Base-by-base conservation (phyloP, 2,329 filamentous ascomycete genomes). In the Ceratocystis albifundus region DNA sequence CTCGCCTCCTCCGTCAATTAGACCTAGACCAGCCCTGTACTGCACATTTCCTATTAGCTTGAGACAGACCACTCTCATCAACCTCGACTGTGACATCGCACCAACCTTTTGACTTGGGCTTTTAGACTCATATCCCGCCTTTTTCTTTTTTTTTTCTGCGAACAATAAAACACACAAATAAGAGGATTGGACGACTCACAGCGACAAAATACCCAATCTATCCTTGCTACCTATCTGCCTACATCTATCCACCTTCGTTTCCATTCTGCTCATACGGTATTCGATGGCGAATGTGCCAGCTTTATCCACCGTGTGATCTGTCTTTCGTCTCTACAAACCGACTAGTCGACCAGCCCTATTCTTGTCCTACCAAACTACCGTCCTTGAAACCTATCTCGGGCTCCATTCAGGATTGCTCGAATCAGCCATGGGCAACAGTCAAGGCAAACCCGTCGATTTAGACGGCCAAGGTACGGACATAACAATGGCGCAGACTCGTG, bases 401-500 rank as follows among this genome's bases (percentile, higher is more conserved):
- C 32, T 30, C 28, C 7, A 28, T 20, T 46, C n/a, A 64, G n/a
- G 15, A 61, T 41, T 36, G 32, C 55, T 28, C 25, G 25, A 5
- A 10, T 25, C 20, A 53, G 61, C 62, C 36, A 67, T 97, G 93
- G 93, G 93, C 75, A 96, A 97, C 79, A 88, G 87, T 75, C 91
- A 93, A 78, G 92, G 92, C 77, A 96, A 96, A 77, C 90, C 89
- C 77, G 85, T 96, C 79, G 88, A 91, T 76, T 87, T 92, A 78
- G 89, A 88, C 78, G 92, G 96, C 79, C 89, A 96, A 87, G 89
- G 91, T 96, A 80, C 55, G 32, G 41, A 48, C 15, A 25, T 12
- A 3, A 25, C 48, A 8, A 25, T 25, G 7, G 48, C 8, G 20
- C 20, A 22, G 20, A 53, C 25, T 28, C 46, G 36, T 41, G 3